These are phyloP conservation scores for Colletotrichum paranaense DNA, from an alignment of 2,329 filamentous ascomycete genomes.

Conservation along the genomic window DNA sequence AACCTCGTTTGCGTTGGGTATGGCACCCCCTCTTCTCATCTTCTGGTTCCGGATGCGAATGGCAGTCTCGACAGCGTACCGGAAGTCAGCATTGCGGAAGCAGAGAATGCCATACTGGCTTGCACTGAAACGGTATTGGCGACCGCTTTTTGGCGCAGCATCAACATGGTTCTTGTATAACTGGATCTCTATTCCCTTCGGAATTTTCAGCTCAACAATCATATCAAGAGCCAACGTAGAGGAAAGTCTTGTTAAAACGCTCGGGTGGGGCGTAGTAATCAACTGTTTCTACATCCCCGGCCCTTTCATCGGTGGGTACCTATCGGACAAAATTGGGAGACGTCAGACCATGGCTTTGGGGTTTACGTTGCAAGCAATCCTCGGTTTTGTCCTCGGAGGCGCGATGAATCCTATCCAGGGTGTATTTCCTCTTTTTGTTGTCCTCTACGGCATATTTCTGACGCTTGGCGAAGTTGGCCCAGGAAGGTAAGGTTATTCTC, in stretches of 20 bases:
- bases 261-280: conserved; percentile 59
- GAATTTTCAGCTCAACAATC: conserved; percentile 65
- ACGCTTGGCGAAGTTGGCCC: conserved; percentile 62
- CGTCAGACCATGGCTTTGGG: conserved; percentile 63
- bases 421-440: conserved; percentile 61
- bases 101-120: conserved; percentile 59
- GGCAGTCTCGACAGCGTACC: conserved; percentile 60
- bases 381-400: conserved; percentile 63
- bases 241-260: conserved; percentile 53
- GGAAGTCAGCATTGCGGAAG: conserved; percentile 57
- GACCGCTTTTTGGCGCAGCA: conserved; percentile 59
- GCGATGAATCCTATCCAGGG: conserved; percentile 56
- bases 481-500: conserved; percentile 47
- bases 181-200: conserved; percentile 66
- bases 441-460: conserved; percentile 62
- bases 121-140: conserved; percentile 59
- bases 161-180: conserved; percentile 65
- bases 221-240: conserved; percentile 53
- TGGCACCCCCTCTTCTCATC: conserved; percentile 60
- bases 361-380: conserved; percentile 54
- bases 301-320: conserved; percentile 57
- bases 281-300: conserved; percentile 64
- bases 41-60: conserved; percentile 65
- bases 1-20: conserved; percentile 60
- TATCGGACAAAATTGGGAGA: conserved; percentile 61